Evolutionary conservation across 768 basidiomycete species (phyloP), one percentile per base, ranked within the genome.

Genomic region (Leccinum subtestaceum): DNA sequence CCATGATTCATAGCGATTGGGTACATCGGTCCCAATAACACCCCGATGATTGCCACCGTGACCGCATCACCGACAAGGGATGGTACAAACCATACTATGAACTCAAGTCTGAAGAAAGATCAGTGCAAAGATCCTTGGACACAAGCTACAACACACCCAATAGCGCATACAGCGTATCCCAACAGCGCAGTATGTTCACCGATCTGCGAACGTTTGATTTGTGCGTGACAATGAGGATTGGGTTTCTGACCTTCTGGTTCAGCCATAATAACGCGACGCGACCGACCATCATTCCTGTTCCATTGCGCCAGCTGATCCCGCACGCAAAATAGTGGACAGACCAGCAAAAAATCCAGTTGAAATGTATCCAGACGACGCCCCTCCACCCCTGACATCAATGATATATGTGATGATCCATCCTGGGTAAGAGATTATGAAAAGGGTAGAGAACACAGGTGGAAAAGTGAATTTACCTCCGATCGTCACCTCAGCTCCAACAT

Each of bases 21-120:
- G 66, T 87, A 91, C 75, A 91, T 83, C 2, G 88, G 89, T 0
- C 88, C 90, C n/a, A 92, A 75, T 23, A 90, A 71, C 10, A 90
- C 53, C 15, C 89, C 91, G 21, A 89, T 73, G 48, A 89, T 63
- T 3, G 86, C 80, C 23, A 89, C 78, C 0, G 85, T 83, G 3
- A 89, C 76, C 2, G 82, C 89, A 63, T 83, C 79, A 3, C 82
- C 86, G 8, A 89, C 74, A 17, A 91, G 75, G 4, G 83, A 86
- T 23, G 85, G 86, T 0, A 85, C 81, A 31, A 86, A 77, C 89
- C 90, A 92, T 40, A 91, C 75, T 9, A 86, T 64, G 29, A 91
- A 66, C 65, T 90, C 84, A 19, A 91, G 77, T 3, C 86, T 86
- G 46, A 10, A 45, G 17, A 43, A 29, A 15, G 0, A 43, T 58